Base-by-base conservation (phyloP, 106 monocot genomes). In the Posidonia australis region DNA sequence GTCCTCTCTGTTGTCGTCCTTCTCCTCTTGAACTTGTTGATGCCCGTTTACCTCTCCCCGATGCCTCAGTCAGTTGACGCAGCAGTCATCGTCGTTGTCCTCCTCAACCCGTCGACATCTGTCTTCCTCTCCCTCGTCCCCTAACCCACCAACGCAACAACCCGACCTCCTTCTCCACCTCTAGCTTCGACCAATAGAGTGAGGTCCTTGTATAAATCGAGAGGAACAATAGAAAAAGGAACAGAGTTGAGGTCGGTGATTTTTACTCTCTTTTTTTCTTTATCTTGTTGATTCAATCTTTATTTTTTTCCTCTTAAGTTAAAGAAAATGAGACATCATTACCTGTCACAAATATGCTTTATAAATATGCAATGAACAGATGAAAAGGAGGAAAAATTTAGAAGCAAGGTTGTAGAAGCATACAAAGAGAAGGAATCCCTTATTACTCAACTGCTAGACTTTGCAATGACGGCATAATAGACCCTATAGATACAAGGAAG, bases 171-270 rank as follows among this genome's bases (percentile, higher is more conserved):
- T n/a, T n/a, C n/a, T n/a, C n/a, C n/a, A n/a, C n/a, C n/a, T n/a
- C n/a, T n/a, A n/a, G n/a, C n/a, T n/a, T n/a, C n/a, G n/a, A n/a
- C n/a, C n/a, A n/a, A n/a, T n/a, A n/a, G n/a, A n/a, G n/a, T n/a
- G n/a, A n/a, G n/a, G 98, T 98, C 7, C 98, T 98, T 71, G 87
- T 91, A n/a, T 91, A 98, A 69, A 98, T 98, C 63, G 98, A 98
- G 73, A 85, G 72, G 74, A 81, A 56, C 80, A 91, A 79, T 79
- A 90, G 74, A 63, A 98, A 98, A 69, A 85, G 72, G 54, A 80
- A 88, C 72, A 83, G 87, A 64, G 67, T 83, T 18, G 79, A 81
- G 90, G 91, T 98, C 1, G 17, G 29, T 44, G 28, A 9, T 10
- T 66, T 20, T 25, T 7, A 4, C 36, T 24, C 21, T 46, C 19